Percentiles rank a stretch among this genome's conserved stretches.
Evolutionary conservation across 2,329 filamentous ascomycete species (phyloP).

Genomic region (Penicillium sp.): DNA sequence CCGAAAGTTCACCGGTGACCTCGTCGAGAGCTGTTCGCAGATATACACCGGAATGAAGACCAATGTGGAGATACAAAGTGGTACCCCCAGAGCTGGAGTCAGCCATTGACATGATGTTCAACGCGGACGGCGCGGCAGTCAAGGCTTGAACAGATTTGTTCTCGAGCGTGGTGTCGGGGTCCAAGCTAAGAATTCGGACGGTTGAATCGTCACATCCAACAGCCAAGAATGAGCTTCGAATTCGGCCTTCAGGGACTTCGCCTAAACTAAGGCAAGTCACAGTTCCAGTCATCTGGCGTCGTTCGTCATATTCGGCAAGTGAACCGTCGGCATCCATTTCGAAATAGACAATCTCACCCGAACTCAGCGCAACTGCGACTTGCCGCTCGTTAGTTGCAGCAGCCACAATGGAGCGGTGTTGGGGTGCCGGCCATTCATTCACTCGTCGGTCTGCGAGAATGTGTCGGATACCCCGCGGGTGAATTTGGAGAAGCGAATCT

Average conservation of each 20-base stretch:
- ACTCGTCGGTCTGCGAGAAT: constrained; percentile 77
- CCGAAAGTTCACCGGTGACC: constrained; percentile 90
- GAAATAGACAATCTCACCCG: constrained; percentile 96
- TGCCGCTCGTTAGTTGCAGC: constrained; percentile 93
- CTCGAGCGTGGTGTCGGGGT: constrained; percentile 87
- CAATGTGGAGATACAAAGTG: constrained; percentile 93
- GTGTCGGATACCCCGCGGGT: constrained; percentile 94
- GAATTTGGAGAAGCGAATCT: constrained; percentile 89
- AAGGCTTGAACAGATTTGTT: constrained; percentile 94
- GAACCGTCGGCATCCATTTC: constrained; percentile 94
- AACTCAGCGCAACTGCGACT: constrained; percentile 91
- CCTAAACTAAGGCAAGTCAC: constrained; percentile 95
- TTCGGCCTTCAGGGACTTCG: constrained; percentile 85
- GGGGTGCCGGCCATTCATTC: constrained; percentile 91
- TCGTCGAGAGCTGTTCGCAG: constrained; percentile 94
- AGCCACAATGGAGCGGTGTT: constrained; percentile 93
- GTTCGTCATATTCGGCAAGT: constrained; percentile 91
- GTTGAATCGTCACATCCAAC: constrained; percentile 97
- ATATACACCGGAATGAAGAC: constrained; percentile 93
- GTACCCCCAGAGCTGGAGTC: constrained; percentile 88
- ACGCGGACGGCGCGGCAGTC: constrained; percentile 83
- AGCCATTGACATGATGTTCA: constrained; percentile 93
- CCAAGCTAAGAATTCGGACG: constrained; percentile 87
- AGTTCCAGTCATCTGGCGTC: constrained; percentile 92
- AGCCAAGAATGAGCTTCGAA: constrained; percentile 89